Percentiles rank a stretch among this genome's conserved stretches.
Conservation (phyloP, 2,329 filamentous ascomycete species). For the Fusarium guadeloupense region DNA sequence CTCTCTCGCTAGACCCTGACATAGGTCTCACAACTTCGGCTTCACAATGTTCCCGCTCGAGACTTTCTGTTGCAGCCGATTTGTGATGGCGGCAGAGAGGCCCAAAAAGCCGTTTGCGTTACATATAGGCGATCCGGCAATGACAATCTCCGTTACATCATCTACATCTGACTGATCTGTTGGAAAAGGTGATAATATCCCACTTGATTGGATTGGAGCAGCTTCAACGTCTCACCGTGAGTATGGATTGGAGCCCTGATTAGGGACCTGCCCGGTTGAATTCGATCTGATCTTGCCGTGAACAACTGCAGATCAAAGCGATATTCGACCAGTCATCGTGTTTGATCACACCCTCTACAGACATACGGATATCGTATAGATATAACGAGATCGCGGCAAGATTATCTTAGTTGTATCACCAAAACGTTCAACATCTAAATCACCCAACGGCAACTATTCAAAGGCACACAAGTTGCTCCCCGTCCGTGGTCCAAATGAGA, state of each 20-base stretch:
- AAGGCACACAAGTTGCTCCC: slow-evolving; percentile 18
- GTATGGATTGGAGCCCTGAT: background rate
- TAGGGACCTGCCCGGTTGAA: background rate
- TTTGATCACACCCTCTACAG: background rate
- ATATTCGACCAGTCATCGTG: background rate
- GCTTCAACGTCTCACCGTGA: background rate
- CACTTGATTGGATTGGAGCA: background rate
- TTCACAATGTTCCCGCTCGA: slow-evolving; percentile 26
- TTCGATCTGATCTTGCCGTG: background rate
- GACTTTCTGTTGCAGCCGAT: slow-evolving; percentile 13
- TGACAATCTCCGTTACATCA: slow-evolving; percentile 19
- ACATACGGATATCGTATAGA: background rate
- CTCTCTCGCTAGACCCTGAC: slow-evolving; percentile 35
- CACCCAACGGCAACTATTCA: slow-evolving; percentile 6
- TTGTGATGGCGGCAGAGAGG: slow-evolving; percentile 8
- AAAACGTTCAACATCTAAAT: background rate
- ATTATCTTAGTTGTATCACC: slow-evolving; percentile 15
- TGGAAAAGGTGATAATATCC: slow-evolving; percentile 8
- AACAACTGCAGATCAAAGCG: background rate
- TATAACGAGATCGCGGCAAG: background rate
- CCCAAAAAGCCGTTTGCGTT: slow-evolving; percentile 34
- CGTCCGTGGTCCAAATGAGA: slow-evolving; percentile 20
- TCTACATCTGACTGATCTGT: slow-evolving; percentile 12
- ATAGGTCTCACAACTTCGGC: slow-evolving; percentile 24
- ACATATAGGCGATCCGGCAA: slow-evolving; percentile 20